Evolutionary conservation across 352 stramenopile genomes (phyloP), one percentile per base, ranked within the genome.

Genomic region (Paralagenidium karlingii): DNA sequence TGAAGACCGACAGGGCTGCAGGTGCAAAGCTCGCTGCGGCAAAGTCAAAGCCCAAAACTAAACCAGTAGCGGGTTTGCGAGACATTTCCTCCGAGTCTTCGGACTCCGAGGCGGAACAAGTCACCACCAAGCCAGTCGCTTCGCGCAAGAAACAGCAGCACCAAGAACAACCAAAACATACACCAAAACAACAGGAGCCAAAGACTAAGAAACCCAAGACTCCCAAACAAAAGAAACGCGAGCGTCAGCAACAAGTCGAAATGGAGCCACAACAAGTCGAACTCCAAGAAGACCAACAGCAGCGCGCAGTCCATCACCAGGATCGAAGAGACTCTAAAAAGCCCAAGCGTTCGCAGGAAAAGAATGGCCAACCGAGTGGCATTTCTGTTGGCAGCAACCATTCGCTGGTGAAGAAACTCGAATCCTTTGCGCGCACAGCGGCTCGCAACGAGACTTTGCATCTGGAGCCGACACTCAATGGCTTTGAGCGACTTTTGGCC

Each of bases 341-440:
- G n/a, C n/a, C n/a, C n/a, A n/a, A n/a, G n/a, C n/a, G n/a, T n/a
- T n/a, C n/a, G n/a, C n/a, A n/a, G n/a, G n/a, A n/a, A n/a, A n/a
- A n/a, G n/a, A n/a, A n/a, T n/a, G n/a, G n/a, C n/a, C n/a, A n/a
- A n/a, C n/a, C n/a, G n/a, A n/a, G n/a, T 6, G 60, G 64, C 21
- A 86, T 84, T 40, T 87, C 74, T 8, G 45, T 51, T 0, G 63
- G 59, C 40, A 87, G 63, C 33, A 70, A 63, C 9, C 78, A 91
- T 48, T 79, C 75, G 29, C 49, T 91, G n/a, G 78, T 91, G 19
- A 82, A 83, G 57, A 79, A 80, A 43, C 88, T 91, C 10, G 71
- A 89, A 40, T 59, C 51, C 20, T 91, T 82, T 41, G 65, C 64
- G 27, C 19, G 30, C 30, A 13, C 28, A 7, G 81, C 71, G n/a